Evolutionary conservation across 805 yeast species (phyloP).

Genomic region (Metschnikowia peoriensis): DNA sequence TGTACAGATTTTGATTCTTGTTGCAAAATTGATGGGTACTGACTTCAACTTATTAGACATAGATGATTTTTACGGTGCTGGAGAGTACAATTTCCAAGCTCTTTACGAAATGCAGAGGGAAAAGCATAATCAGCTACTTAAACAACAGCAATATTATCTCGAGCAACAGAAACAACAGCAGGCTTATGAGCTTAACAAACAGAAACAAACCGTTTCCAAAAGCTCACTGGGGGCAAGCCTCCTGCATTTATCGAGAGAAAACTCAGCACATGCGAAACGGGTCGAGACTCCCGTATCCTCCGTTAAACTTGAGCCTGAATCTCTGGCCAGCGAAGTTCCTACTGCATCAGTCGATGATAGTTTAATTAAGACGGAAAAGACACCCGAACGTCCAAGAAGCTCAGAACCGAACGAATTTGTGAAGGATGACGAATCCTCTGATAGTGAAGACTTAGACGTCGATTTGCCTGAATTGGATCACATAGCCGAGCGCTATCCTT

Average conservation of each 20-base stretch:
- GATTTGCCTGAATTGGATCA: conserved; percentile 37
- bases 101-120: conserved; percentile 49
- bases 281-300: conserved; percentile 2
- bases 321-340: neutral
- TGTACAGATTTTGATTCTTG: conserved; percentile 70
- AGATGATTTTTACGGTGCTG: conserved; percentile 48
- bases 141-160: conserved; percentile 39
- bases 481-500: conserved; percentile 53
- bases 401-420: neutral
- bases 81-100: conserved; percentile 58
- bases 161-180: conserved; percentile 38
- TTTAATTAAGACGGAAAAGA: neutral
- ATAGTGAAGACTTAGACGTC: conserved; percentile 3
- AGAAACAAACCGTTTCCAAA: conserved; percentile 17
- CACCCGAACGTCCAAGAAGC: neutral
- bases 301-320: neutral
- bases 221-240: conserved; percentile 11
- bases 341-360: neutral
- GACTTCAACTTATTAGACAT: conserved; percentile 31
- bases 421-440: neutral
- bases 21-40: conserved; percentile 48
- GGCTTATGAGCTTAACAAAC: conserved; percentile 18
- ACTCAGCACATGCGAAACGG: conserved; percentile 5
- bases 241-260: conserved; percentile 7
- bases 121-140: conserved; percentile 31